phyloP scores from a whole-genome alignment of 768 basidiomycete species.

The Lentinula guzmanii region DNA sequence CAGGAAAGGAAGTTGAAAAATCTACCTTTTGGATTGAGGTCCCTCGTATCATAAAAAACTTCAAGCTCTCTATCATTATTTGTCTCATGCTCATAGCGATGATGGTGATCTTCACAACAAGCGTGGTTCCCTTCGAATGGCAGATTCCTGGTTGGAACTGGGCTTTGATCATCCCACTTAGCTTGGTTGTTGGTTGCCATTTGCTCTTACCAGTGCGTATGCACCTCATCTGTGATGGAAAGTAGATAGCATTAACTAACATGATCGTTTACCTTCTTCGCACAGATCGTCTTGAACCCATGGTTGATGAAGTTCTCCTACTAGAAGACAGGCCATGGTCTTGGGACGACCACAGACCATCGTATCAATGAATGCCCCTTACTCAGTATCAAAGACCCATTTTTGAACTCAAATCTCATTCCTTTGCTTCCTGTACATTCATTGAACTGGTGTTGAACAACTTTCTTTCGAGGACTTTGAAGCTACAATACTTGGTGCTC shows the following conservation, averaged over 20 bases:
- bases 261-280: constrained; percentile 12
- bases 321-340: constrained; percentile 15
- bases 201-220: constrained; percentile 59
- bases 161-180: constrained; percentile 71
- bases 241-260: background rate
- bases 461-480: too few species aligned
- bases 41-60: constrained; percentile 75
- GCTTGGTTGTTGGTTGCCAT: constrained; percentile 62
- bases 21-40: constrained; percentile 91
- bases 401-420: background rate
- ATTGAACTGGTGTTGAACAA: too few species aligned
- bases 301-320: constrained; percentile 82
- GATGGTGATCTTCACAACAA: constrained; percentile 56
- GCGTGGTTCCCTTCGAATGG: constrained; percentile 59
- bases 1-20: constrained; percentile 76
- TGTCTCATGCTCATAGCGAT: constrained; percentile 52
- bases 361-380: too few species aligned
- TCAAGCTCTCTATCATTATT: constrained; percentile 67
- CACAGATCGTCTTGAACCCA: constrained; percentile 72
- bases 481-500: too few species aligned
- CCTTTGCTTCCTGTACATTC: background rate
- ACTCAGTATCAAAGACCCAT: too few species aligned
- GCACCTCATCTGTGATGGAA: constrained; percentile 13
- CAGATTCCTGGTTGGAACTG: constrained; percentile 57
- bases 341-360: too few species aligned